Percentiles rank a stretch among this genome's conserved stretches.
Evolutionary conservation across 2,329 filamentous ascomycete species (phyloP).

Genomic region (Emergomyces pasteurianus): DNA sequence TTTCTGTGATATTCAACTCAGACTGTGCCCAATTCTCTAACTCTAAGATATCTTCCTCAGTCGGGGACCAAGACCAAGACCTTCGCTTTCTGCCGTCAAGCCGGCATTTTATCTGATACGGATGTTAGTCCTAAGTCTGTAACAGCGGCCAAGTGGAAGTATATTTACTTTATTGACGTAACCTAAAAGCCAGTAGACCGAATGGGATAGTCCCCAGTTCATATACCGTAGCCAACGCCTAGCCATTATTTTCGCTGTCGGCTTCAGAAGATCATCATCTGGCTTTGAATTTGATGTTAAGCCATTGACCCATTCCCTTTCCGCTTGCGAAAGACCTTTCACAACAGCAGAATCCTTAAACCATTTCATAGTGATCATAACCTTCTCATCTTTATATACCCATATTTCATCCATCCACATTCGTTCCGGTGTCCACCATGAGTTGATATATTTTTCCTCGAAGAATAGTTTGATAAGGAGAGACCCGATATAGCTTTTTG

Average conservation of each 20-base stretch:
- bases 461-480: slow-evolving; percentile 14
- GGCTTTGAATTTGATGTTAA: slow-evolving; percentile 16
- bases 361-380: slow-evolving; percentile 13
- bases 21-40: slow-evolving; percentile 10
- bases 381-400: slow-evolving; percentile 12
- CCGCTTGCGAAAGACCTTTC: slow-evolving; percentile 13
- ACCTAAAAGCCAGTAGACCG: slow-evolving; percentile 5
- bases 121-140: neutral
- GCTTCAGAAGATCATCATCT: slow-evolving; percentile 17
- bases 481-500: slow-evolving; percentile 14
- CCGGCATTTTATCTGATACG: slow-evolving; percentile 5
- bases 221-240: slow-evolving; percentile 12
- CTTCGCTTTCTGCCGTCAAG: neutral
- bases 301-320: slow-evolving; percentile 16
- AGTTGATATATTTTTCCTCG: slow-evolving; percentile 11
- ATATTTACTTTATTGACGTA: slow-evolving; percentile 8
- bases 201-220: slow-evolving; percentile 2
- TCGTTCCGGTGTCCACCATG: slow-evolving; percentile 14
- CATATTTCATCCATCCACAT: slow-evolving; percentile 10
- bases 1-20: slow-evolving; percentile 4
- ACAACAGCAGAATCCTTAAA: slow-evolving; percentile 18
- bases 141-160: neutral
- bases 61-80: neutral
- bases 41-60: slow-evolving; percentile 7
- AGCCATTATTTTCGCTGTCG: slow-evolving; percentile 11